Base-by-base conservation (phyloP, 306 rosid species). In the Prunus mira region DNA sequence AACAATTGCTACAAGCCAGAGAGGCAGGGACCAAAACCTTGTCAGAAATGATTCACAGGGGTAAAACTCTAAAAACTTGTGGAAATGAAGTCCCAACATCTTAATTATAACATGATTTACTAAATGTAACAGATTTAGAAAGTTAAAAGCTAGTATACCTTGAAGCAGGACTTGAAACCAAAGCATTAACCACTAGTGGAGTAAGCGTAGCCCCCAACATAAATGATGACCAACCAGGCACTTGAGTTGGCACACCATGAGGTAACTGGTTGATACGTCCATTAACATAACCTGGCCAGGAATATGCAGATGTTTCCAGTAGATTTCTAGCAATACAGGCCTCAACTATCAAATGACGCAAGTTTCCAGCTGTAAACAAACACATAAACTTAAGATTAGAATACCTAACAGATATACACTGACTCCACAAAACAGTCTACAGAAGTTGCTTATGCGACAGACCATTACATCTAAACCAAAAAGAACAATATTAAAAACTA, bases 311-410 rank as follows among this genome's bases (percentile, higher is more conserved):
- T 20, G 96, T 89, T 72, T 92, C 99, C 56, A 95, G 87, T 61
- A 95, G 85, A 79, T 90, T 89, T 76, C 97, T 90, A 45, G 97
- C 86, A 82, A 95, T 91, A 78, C 93, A 95, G 83, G 99, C 97
- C 89, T 95, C 99, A 76, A 90, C 97, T 77, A 95, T 88, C 87
- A 95, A 83, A 88, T 95, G 97, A 49, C 91, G 91, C 93, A 95
- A 81, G 83, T 92, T 92, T 77, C 99, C 99, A 76, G 99, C 99
- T 92, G 97, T 76, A 81, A 82, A 74, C n/a, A 58, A 81, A 52
- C 49, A 55, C 38, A 61, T 9, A 67, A 74, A 73, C 62, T 70
- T 19, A 19, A 75, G 38, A 63, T 67, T 56, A 79, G 67, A 61
- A 25, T 73, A 49, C 57, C 57, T 28, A 25, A 12, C 52, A 57